These are phyloP conservation scores for Phaeosphaeria sp. DNA, from an alignment of 2,329 filamentous ascomycete genomes.

Conservation along the genomic window DNA sequence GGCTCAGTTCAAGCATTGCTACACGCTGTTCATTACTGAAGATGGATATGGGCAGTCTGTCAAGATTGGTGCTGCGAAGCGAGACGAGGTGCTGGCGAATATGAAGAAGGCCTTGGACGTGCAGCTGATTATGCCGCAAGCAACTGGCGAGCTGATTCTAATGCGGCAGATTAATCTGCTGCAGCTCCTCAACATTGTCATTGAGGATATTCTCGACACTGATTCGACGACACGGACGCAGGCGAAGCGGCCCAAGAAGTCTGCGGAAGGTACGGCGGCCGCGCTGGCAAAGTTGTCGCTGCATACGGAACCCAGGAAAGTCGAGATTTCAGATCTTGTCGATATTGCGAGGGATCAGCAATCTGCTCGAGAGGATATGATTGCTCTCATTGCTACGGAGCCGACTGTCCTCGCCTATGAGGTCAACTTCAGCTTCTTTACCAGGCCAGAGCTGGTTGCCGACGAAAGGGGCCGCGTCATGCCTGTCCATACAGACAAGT, in stretches of 20 bases:
- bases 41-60: slow-evolving; percentile 49
- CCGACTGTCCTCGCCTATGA: slow-evolving; percentile 15
- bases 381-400: slow-evolving; percentile 38
- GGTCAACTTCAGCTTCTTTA: slow-evolving; percentile 51
- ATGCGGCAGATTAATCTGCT: slow-evolving; percentile 49
- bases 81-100: slow-evolving; percentile 22
- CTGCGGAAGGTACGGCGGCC: slow-evolving; percentile 31
- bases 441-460: slow-evolving; percentile 51
- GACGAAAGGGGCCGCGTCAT: slow-evolving; percentile 55
- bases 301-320: slow-evolving; percentile 8
- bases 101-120: slow-evolving; percentile 25
- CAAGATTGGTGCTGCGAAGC: slow-evolving; percentile 23
- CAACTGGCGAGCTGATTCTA: slow-evolving; percentile 46
- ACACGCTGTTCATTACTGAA: slow-evolving; percentile 47
- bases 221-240: slow-evolving; percentile 43
- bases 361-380: slow-evolving; percentile 40
- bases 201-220: slow-evolving; percentile 53
- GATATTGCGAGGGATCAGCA: slow-evolving; percentile 3
- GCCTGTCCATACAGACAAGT: slow-evolving; percentile 50
- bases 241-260: slow-evolving; percentile 34
- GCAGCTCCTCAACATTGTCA: slow-evolving; percentile 50
- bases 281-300: slow-evolving; percentile 47
- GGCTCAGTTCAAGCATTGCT: slow-evolving; percentile 37
- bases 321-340: slow-evolving; percentile 33
- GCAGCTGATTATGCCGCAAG: slow-evolving; percentile 26